These are phyloP conservation scores for Tubosaeta brunneosetosa DNA, from an alignment of 768 basidiomycete genomes.

Conservation along the genomic window DNA sequence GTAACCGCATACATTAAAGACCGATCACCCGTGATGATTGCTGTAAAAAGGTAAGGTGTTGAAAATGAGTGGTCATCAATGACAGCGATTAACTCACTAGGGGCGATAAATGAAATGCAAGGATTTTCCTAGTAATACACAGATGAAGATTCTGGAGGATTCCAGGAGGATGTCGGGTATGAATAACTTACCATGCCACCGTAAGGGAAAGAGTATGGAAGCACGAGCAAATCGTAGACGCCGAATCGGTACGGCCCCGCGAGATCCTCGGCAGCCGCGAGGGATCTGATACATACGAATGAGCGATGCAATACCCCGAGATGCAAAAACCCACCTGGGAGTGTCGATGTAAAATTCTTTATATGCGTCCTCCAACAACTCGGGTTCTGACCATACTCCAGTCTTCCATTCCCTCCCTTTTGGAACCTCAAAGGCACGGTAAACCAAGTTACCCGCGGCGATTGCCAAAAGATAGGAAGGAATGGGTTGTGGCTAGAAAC, in stretches of 20 bases:
- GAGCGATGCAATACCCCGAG: neutral
- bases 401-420: slow-evolving; percentile 70
- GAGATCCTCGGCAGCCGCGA: slow-evolving; percentile 67
- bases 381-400: slow-evolving; percentile 91
- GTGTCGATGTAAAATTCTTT: slow-evolving; percentile 92
- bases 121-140: slow-evolving; percentile 68
- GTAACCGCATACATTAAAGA: slow-evolving; percentile 85
- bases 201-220: slow-evolving; percentile 91
- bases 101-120: slow-evolving; percentile 83
- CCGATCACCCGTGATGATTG: slow-evolving; percentile 83
- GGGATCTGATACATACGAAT: slow-evolving; percentile 45
- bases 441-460: slow-evolving; percentile 77
- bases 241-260: slow-evolving; percentile 77
- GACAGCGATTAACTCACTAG: slow-evolving; percentile 47
- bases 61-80: neutral
- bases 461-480: slow-evolving; percentile 93
- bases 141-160: neutral
- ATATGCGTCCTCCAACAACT: slow-evolving; percentile 66
- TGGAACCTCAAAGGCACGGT: slow-evolving; percentile 56
- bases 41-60: slow-evolving; percentile 28
- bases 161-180: no score
- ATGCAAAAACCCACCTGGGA: slow-evolving; percentile 43
- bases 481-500: slow-evolving; percentile 69
- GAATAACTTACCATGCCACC: slow-evolving; percentile 66
- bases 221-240: slow-evolving; percentile 83